Percentiles rank a stretch among this genome's conserved stretches.
phyloP scores from a whole-genome alignment of 108 stramenopile genomes.

The Seminavis robusta region DNA sequence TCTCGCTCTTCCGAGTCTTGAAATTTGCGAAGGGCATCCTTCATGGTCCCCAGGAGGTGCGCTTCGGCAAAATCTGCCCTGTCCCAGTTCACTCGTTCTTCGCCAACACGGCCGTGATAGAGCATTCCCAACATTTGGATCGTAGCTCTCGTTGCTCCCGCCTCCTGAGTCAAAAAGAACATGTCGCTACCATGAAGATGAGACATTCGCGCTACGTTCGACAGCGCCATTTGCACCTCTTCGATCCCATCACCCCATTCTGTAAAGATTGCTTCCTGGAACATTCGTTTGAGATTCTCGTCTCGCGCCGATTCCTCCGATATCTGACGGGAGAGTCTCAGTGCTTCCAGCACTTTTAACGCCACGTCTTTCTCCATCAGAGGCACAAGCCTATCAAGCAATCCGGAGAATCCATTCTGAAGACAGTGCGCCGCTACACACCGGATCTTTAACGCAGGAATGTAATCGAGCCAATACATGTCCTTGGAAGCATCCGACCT shows the following conservation, averaged over 20 bases:
- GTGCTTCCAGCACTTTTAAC: constrained; percentile 37
- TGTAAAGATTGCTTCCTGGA: constrained; percentile 74
- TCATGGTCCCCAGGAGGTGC: constrained; percentile 46
- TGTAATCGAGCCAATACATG: constrained; percentile 18
- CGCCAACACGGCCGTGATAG: constrained; percentile 27
- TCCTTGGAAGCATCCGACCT: background rate
- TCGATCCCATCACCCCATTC: constrained; percentile 76
- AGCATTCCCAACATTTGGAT: constrained; percentile 58
- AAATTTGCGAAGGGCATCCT: constrained; percentile 66
- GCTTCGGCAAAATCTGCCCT: constrained; percentile 59
- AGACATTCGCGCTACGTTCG: constrained; percentile 38
- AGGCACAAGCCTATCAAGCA: constrained; percentile 32
- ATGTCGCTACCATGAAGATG: constrained; percentile 75
- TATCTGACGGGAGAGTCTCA: constrained; percentile 45
- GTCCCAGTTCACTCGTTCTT: constrained; percentile 37
- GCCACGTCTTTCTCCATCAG: constrained; percentile 31
- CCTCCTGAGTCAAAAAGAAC: constrained; percentile 88
- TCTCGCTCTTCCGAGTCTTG: constrained; percentile 63
- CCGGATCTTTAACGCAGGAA: constrained; percentile 63
- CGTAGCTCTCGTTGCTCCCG: constrained; percentile 64
- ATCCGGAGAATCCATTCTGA: constrained; percentile 47
- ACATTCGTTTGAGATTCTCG: constrained; percentile 63
- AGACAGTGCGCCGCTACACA: constrained; percentile 72
- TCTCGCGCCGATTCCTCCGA: constrained; percentile 51
- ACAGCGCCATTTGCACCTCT: constrained; percentile 65